Percentiles rank a stretch among this genome's conserved stretches.
phyloP scores from a whole-genome alignment of 2,329 filamentous ascomycete species.

The Stachybotrys echinatus region DNA sequence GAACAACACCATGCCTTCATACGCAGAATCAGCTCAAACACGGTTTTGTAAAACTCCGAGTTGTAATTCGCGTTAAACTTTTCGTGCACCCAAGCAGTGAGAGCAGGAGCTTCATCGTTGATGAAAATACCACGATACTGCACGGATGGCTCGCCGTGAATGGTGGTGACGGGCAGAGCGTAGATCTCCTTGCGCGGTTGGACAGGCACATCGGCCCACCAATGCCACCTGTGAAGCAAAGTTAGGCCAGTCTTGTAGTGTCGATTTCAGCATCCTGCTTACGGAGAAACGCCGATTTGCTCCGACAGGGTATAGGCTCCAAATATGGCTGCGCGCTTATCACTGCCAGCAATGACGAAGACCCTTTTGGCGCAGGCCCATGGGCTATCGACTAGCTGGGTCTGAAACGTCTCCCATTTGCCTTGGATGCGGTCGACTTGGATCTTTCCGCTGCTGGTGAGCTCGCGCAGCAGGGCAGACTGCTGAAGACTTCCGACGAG shows the following conservation, averaged over 20 bases:
- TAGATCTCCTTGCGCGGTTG: constrained; percentile 49
- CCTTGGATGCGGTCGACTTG: constrained; percentile 51
- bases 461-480: not conserved
- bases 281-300: constrained; percentile 51
- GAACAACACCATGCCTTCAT: constrained; percentile 42
- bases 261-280: too few species aligned
- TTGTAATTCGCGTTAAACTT: constrained; percentile 43
- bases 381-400: constrained; percentile 51
- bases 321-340: constrained; percentile 61
- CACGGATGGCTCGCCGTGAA: constrained; percentile 55
- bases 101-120: constrained; percentile 63
- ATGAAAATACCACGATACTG: constrained; percentile 67
- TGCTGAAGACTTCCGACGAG: not conserved
- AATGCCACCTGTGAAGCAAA: constrained; percentile 42
- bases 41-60: constrained; percentile 59
- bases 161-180: constrained; percentile 45
- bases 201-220: constrained; percentile 58
- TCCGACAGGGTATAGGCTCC: constrained; percentile 65
- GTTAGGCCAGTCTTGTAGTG: constrained; percentile 35
- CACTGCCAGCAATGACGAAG: constrained; percentile 63
- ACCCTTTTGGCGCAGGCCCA: constrained; percentile 51
- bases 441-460: not conserved
- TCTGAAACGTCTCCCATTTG: constrained; percentile 65
- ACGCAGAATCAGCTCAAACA: constrained; percentile 66
- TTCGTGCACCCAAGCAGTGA: constrained; percentile 56